These are phyloP conservation scores for Yarrowia hollandica DNA, from an alignment of 805 yeast species.

Conservation along the genomic window DNA sequence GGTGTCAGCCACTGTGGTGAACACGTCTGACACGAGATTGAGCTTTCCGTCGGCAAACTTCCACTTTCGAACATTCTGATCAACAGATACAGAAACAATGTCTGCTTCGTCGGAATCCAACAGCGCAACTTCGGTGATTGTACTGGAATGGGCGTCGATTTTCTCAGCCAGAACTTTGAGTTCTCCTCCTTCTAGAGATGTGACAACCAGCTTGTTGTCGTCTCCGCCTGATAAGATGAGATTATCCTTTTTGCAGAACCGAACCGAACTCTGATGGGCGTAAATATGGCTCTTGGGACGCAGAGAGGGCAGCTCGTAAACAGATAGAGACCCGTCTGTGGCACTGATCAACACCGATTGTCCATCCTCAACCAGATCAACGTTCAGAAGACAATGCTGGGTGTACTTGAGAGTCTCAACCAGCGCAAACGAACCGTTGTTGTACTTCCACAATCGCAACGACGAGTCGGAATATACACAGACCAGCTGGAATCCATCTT, in stretches of 20 bases:
- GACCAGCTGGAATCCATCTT: conserved; percentile 48
- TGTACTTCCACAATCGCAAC: conserved; percentile 59
- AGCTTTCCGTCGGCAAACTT: conserved; percentile 40
- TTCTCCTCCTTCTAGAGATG: conserved; percentile 42
- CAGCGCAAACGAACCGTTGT: conserved; percentile 45
- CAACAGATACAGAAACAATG: conserved; percentile 70
- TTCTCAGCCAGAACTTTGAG: conserved; percentile 38
- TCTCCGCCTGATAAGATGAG: conserved; percentile 82
- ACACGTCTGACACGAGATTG: conserved; percentile 45
- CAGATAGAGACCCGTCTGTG: conserved; percentile 76
- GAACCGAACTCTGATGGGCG: conserved; percentile 80
- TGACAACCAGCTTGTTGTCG: conserved; percentile 68
- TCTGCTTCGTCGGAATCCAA: conserved; percentile 36
- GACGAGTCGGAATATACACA: conserved; percentile 86
- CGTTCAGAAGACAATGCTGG: conserved; percentile 72
- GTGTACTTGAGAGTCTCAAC: conserved; percentile 56
- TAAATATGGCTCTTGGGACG: conserved; percentile 2
- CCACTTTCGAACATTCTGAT: conserved; percentile 78
- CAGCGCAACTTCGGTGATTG: conserved; percentile 65
- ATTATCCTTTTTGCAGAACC: conserved; percentile 44
- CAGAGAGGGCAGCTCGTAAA: conserved; percentile 49
- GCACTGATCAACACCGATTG: conserved; percentile 53
- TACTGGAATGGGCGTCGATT: conserved; percentile 75
- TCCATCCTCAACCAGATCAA: conserved; percentile 45
- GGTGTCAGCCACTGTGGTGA: conserved; percentile 88